Evolutionary conservation across 2,329 filamentous ascomycete genomes (phyloP).

Genomic region (Venturia carpophila): DNA sequence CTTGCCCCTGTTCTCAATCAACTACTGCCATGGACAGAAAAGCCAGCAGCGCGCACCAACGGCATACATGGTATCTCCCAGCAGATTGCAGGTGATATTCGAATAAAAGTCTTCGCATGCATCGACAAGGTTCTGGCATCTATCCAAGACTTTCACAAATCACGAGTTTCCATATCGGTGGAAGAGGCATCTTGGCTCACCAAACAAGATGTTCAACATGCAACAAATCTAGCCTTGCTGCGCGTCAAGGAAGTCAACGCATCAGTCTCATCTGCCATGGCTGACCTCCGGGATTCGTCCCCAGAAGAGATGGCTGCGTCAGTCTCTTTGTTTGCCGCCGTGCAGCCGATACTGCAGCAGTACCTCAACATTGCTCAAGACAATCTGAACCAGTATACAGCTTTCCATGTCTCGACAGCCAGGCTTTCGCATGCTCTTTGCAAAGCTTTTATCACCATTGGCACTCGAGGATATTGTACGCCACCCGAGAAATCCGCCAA

Average conservation of each 20-base stretch:
- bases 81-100: neutral
- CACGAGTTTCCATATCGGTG: conserved; percentile 46
- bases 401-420: conserved; percentile 61
- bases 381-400: conserved; percentile 50
- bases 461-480: conserved; percentile 81
- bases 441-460: conserved; percentile 69
- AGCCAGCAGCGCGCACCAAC: neutral
- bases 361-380: conserved; percentile 57
- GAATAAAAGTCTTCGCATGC: conserved; percentile 46
- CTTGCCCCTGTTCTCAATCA: conserved; percentile 21
- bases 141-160: conserved; percentile 61
- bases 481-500: conserved; percentile 64
- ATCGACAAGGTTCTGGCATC: conserved; percentile 71
- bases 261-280: neutral
- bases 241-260: neutral
- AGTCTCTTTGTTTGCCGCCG: conserved; percentile 51
- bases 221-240: conserved; percentile 33
- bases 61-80: neutral
- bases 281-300: neutral
- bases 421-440: conserved; percentile 69
- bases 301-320: conserved; percentile 36
- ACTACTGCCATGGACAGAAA: conserved; percentile 20
- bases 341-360: conserved; percentile 65
- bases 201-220: conserved; percentile 35
- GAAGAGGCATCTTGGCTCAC: conserved; percentile 59